Conservation (phyloP, 306 rosid species). For the Arachis hypogaea region DNA sequence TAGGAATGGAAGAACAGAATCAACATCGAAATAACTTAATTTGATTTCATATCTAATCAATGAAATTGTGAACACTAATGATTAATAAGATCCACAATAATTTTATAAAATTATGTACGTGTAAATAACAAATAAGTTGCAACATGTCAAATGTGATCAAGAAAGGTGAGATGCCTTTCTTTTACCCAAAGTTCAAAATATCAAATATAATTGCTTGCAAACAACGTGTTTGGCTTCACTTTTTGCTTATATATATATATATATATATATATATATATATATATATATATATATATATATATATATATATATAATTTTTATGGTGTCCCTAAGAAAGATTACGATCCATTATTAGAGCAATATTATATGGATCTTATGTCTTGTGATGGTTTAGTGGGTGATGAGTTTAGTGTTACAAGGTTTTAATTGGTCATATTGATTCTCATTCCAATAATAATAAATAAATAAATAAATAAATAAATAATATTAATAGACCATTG, state of each 20-base stretch:
- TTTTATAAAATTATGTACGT: not conserved
- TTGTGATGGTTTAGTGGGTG: slow-evolving; percentile 35
- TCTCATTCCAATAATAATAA: not conserved
- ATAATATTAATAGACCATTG: too few relatives aligned
- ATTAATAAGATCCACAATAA: not conserved
- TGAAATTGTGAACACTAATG: too few relatives aligned
- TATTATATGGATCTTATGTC: slow-evolving; percentile 35
- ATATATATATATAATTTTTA: not conserved
- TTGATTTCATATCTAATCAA: too few relatives aligned
- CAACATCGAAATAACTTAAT: too few relatives aligned
- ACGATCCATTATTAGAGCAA: not conserved
- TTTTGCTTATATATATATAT: not conserved
- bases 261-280: not conserved
- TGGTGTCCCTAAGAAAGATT: slow-evolving; percentile 19
- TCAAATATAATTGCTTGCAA: slow-evolving; percentile 31
- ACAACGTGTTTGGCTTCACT: slow-evolving; percentile 29
- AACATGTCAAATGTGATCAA: slow-evolving; percentile 35
- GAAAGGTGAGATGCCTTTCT: slow-evolving; percentile 21
- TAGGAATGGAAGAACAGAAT: not conserved
- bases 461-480: too few relatives aligned
- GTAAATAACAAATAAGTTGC: slow-evolving; percentile 6
- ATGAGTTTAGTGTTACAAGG: slow-evolving; percentile 16
- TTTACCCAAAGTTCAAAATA: slow-evolving; percentile 14
- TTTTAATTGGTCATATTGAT: slow-evolving; percentile 16
- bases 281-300: too few relatives aligned